Evolutionary conservation across 352 stramenopile genomes (phyloP).

Genomic region (Phytophthora colocasiae): DNA sequence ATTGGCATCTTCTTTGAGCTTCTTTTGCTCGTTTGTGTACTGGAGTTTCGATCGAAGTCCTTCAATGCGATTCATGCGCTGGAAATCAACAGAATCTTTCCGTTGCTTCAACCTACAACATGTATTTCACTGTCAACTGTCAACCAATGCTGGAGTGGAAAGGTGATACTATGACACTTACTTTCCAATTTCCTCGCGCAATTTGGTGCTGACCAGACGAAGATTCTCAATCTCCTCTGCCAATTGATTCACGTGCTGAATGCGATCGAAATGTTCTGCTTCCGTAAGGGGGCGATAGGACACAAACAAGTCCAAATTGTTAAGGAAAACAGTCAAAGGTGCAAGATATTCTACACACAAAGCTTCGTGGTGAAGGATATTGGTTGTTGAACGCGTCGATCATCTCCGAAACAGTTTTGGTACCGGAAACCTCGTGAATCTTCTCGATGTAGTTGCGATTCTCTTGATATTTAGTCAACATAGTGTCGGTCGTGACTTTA

Average conservation of each 20-base stretch:
- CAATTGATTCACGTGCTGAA: slow-evolving; percentile 84
- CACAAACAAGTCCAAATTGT: slow-evolving; percentile 25
- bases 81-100: slow-evolving; percentile 83
- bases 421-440: slow-evolving; percentile 83
- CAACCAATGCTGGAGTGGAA: background rate
- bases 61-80: slow-evolving; percentile 82
- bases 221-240: slow-evolving; percentile 86
- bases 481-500: slow-evolving; percentile 67
- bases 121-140: background rate
- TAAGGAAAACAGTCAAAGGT: slow-evolving; percentile 19
- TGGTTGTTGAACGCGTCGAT: slow-evolving; percentile 89
- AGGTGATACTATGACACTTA: slow-evolving; percentile 30
- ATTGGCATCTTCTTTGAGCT: slow-evolving; percentile 79
- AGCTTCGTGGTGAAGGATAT: slow-evolving; percentile 46
- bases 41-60: slow-evolving; percentile 67
- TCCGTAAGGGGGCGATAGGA: slow-evolving; percentile 43
- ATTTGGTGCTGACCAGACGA: slow-evolving; percentile 65
- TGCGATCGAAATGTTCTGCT: slow-evolving; percentile 81
- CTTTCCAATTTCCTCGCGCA: slow-evolving; percentile 85
- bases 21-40: slow-evolving; percentile 74
- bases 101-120: slow-evolving; percentile 72
- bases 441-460: slow-evolving; percentile 85
- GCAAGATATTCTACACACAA: background rate
- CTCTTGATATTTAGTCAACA: slow-evolving; percentile 83
- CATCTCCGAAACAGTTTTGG: slow-evolving; percentile 80